These are phyloP conservation scores for Botrytis fragariae DNA, from an alignment of 2,329 filamentous ascomycete species.

Conservation along the genomic window DNA sequence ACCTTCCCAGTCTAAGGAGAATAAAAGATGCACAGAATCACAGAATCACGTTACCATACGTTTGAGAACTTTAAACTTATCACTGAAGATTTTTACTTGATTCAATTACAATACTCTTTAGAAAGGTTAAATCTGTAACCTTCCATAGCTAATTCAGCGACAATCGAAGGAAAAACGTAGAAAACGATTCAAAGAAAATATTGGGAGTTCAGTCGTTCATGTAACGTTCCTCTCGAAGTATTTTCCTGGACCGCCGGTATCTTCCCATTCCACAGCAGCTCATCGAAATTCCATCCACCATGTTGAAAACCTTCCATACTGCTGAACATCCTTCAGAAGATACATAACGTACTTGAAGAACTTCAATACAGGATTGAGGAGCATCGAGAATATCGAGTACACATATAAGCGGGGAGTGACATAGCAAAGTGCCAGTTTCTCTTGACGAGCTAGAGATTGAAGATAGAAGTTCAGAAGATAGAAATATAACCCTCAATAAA, in stretches of 20 bases:
- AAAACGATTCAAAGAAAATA: no score
- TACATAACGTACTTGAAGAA: fast-evolving
- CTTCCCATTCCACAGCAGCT: background rate
- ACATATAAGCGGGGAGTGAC: background rate
- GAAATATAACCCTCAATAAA: background rate
- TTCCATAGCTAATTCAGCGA: background rate
- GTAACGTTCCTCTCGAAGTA: background rate
- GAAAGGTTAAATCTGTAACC: no score
- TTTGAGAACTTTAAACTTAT: background rate
- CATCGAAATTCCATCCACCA: background rate
- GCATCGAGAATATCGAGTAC: background rate
- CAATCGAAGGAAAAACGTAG: fast-evolving
- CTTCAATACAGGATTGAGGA: background rate
- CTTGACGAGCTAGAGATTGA: background rate
- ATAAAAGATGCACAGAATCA: background rate
- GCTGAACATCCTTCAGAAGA: background rate
- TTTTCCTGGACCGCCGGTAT: background rate
- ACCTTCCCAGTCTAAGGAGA: fast-evolving
- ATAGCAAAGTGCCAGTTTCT: background rate
- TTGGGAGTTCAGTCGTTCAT: no score
- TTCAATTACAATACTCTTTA: background rate
- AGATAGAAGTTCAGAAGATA: background rate
- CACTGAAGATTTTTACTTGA: background rate
- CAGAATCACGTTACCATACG: background rate
- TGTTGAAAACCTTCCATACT: background rate